Evolutionary conservation across 306 rosid species (phyloP).

Genomic region (Citrullus mucosospermus): DNA sequence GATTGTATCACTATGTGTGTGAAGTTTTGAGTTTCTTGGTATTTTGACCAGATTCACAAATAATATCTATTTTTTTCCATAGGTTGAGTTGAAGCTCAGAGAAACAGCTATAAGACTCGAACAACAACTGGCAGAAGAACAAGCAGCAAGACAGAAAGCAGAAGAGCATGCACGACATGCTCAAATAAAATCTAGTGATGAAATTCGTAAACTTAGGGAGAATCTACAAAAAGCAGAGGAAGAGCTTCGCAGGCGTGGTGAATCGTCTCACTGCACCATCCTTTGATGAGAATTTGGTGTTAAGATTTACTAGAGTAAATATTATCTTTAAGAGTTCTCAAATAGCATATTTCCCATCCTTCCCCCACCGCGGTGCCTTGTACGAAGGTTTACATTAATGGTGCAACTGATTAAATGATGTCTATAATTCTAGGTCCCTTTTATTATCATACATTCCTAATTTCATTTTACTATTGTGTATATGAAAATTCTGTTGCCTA

Average conservation of each 20-base stretch:
- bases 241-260: conserved; percentile 54
- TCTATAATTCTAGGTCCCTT: no score
- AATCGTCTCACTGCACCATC: conserved; percentile 36
- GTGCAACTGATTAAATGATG: not conserved
- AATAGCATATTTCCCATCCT: not conserved
- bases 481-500: not conserved
- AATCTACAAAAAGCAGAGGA: conserved; percentile 59
- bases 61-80: not conserved
- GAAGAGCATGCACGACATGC: conserved; percentile 28
- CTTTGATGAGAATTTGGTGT: conserved; percentile 23
- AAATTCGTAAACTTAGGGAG: conserved; percentile 53
- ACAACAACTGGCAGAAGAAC: conserved; percentile 64
- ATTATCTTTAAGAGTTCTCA: not conserved
- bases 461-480: not conserved
- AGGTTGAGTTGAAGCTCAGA: conserved; percentile 65
- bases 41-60: not conserved
- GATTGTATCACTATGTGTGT: not conserved
- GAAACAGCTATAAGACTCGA: conserved; percentile 58
- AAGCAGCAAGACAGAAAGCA: conserved; percentile 44
- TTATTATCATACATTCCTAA: not conserved
- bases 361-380: not conserved
- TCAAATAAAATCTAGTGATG: conserved; percentile 47
- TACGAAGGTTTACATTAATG: not conserved
- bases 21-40: not conserved
- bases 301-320: not conserved